phyloP scores from a whole-genome alignment of 305 asterid genomes.

The Striga hermonthica region DNA sequence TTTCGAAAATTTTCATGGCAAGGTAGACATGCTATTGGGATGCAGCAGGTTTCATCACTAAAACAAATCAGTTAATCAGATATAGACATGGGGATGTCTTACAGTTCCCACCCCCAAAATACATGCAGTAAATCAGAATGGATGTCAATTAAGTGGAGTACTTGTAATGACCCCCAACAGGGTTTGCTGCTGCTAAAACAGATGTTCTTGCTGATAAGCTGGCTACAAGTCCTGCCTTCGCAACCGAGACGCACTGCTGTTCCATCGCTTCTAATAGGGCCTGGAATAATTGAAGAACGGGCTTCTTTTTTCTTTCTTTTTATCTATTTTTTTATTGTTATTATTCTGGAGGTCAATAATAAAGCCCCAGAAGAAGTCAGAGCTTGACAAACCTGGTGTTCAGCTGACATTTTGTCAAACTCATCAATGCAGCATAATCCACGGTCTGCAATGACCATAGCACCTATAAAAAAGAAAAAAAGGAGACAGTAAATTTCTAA shows the following conservation, averaged over 20 bases:
- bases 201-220: conserved; percentile 97
- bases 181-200: conserved; percentile 97
- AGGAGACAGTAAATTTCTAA: conserved; percentile 26
- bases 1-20: conserved; percentile 7
- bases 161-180: conserved; percentile 96
- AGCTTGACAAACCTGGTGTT: conserved; percentile 70
- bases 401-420: conserved; percentile 95
- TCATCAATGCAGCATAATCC: conserved; percentile 96
- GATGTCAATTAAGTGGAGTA: conserved; percentile 35
- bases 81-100: conserved; percentile 10
- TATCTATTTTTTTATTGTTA: conserved; percentile 7
- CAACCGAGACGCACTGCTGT: conserved; percentile 98
- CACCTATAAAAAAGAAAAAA: conserved; percentile 54
- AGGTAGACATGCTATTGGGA: conserved; percentile 19
- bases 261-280: conserved; percentile 99
- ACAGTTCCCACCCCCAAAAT: conserved; percentile 19
- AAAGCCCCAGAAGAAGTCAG: conserved; percentile 25
- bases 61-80: conserved; percentile 12
- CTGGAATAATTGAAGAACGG: conserved; percentile 45
- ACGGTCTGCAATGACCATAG: conserved; percentile 98
- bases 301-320: conserved; percentile 15
- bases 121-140: conserved; percentile 25
- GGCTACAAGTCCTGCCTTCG: conserved; percentile 98
- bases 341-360: conserved; percentile 26
- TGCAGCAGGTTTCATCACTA: conserved; percentile 14